These are phyloP conservation scores for Sparassis latifolia DNA, from an alignment of 1,284 basidiomycete species.

Conservation along the genomic window DNA sequence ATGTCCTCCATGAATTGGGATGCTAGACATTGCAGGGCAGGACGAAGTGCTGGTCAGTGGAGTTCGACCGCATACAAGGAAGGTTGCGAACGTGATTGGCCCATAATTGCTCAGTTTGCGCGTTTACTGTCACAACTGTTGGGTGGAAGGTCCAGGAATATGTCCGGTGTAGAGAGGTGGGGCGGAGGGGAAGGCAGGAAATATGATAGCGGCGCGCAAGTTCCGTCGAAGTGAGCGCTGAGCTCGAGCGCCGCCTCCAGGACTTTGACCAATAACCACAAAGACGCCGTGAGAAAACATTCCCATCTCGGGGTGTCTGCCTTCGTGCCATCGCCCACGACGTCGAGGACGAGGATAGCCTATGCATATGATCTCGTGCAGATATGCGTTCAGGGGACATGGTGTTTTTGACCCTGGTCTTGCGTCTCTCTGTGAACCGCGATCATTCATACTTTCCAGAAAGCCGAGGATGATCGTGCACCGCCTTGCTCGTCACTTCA, in stretches of 20 bases:
- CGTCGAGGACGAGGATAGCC: conserved; percentile 13
- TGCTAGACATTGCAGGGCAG: conserved; percentile 35
- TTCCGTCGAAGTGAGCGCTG: too few relatives aligned
- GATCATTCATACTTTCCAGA: conserved; percentile 9
- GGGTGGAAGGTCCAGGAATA: not conserved
- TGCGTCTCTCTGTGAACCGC: conserved; percentile 7
- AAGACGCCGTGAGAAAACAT: conserved; percentile 17
- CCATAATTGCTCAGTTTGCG: conserved; percentile 38
- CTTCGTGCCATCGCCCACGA: conserved; percentile 2
- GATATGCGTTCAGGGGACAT: conserved; percentile 1
- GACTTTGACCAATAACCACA: conserved; percentile 5
- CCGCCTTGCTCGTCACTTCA: conserved; percentile 7
- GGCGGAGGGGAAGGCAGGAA: not conserved
- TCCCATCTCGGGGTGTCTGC: conserved; percentile 5
- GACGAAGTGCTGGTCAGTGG: conserved; percentile 6
- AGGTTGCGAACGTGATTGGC: conserved; percentile 63
- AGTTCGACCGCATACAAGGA: conserved; percentile 4
- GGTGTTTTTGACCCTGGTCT: not conserved
- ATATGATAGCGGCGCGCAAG: too few relatives aligned
- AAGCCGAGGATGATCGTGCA: conserved; percentile 5
- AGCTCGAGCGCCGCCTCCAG: too few relatives aligned
- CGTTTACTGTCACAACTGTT: not conserved
- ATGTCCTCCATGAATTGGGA: conserved; percentile 94
- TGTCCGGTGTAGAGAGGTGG: not conserved
- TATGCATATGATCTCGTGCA: conserved; percentile 9